phyloP scores from a whole-genome alignment of 495 filamentous ascomycete genomes.

The Trichoderma gamsii region DNA sequence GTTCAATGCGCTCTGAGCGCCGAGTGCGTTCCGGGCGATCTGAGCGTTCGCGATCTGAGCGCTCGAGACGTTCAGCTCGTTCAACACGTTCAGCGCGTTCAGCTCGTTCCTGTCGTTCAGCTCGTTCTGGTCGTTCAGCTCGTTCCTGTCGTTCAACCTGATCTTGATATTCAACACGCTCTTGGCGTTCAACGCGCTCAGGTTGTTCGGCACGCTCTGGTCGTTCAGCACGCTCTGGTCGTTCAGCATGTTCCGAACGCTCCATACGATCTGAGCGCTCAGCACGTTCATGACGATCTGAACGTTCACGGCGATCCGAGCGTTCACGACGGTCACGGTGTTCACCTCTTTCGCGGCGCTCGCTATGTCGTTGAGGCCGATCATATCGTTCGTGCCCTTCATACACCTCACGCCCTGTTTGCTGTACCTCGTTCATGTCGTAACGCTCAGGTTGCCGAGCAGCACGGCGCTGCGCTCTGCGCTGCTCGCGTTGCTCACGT shows the following conservation, averaged over 20 bases:
- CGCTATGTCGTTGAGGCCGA: background rate
- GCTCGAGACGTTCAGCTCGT: background rate
- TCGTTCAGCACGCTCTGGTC: background rate
- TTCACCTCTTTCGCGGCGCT: background rate
- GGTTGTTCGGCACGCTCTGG: background rate
- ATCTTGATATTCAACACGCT: background rate
- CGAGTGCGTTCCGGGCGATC: background rate
- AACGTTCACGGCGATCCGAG: background rate
- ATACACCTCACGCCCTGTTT: background rate
- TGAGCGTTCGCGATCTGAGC: background rate
- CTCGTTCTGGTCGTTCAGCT: background rate
- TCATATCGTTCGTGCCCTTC: background rate
- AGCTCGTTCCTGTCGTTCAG: background rate
- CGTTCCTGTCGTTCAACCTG: background rate
- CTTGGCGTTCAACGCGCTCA: background rate
- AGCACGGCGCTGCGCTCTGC: slow-evolving; percentile 27
- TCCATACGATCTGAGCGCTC: background rate
- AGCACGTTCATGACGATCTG: background rate
- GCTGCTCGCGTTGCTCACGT: slow-evolving; percentile 22
- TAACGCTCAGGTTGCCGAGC: slow-evolving; percentile 19
- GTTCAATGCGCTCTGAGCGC: background rate
- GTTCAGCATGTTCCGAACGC: background rate
- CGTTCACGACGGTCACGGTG: background rate
- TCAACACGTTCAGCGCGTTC: background rate
- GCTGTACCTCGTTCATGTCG: background rate